These are phyloP conservation scores for Colletotrichum lupini DNA, from an alignment of 2,329 filamentous ascomycete genomes.

Conservation along the genomic window DNA sequence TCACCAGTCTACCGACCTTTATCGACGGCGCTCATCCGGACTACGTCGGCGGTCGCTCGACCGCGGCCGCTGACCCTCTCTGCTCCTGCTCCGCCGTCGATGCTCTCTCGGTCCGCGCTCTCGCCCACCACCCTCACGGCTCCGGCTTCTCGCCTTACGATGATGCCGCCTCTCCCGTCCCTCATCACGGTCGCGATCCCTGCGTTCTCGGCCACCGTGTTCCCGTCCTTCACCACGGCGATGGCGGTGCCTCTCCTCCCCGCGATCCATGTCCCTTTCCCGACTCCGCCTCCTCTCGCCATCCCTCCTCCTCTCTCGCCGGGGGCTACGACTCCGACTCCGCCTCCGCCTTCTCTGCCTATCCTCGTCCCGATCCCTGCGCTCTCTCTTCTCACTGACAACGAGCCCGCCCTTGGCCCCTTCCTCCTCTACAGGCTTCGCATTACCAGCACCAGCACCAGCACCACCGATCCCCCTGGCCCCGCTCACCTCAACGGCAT, in stretches of 20 bases:
- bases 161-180: slow-evolving; percentile 28
- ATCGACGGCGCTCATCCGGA: slow-evolving; percentile 22
- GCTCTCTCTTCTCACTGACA: slow-evolving; percentile 38
- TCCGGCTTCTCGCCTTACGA: slow-evolving; percentile 19
- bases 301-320: slow-evolving; percentile 41
- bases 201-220: slow-evolving; percentile 9
- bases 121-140: neutral
- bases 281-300: slow-evolving; percentile 37
- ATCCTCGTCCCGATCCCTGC: slow-evolving; percentile 43
- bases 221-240: slow-evolving; percentile 13
- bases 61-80: slow-evolving; percentile 14
- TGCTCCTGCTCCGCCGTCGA: slow-evolving; percentile 29
- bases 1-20: neutral
- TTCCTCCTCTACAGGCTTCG: slow-evolving; percentile 37
- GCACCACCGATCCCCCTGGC: slow-evolving; percentile 48
- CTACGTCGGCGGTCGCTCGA: slow-evolving; percentile 25
- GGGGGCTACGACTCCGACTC: slow-evolving; percentile 47
- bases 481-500: slow-evolving; percentile 73
- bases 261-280: slow-evolving; percentile 11
- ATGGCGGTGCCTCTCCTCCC: slow-evolving; percentile 15
- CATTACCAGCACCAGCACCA: slow-evolving; percentile 34
- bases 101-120: slow-evolving; percentile 24
- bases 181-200: slow-evolving; percentile 22
- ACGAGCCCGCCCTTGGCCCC: slow-evolving; percentile 22
- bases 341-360: slow-evolving; percentile 48